A percentile compares a stretch with the other conserved stretches of the same genome.
Conservation (phyloP, 2,329 filamentous ascomycete genomes). For the Alternaria atra region DNA sequence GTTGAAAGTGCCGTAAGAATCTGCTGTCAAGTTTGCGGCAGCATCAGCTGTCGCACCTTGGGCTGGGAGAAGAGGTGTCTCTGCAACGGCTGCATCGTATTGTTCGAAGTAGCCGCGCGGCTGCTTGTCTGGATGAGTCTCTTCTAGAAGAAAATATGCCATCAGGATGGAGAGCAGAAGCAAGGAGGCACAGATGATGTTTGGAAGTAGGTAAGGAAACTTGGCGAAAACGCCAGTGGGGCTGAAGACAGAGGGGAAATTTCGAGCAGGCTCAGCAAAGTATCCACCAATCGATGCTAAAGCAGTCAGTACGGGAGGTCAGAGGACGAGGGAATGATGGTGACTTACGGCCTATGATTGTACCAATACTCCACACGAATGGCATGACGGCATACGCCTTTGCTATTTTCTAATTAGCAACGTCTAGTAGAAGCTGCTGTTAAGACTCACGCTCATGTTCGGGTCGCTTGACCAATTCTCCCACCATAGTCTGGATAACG, state of each 20-base stretch:
- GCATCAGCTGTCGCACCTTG: conserved; percentile 78
- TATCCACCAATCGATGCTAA: conserved; percentile 80
- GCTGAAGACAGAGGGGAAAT: conserved; percentile 77
- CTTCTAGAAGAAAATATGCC: conserved; percentile 82
- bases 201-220: conserved; percentile 90
- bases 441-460: conserved; percentile 80
- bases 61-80: conserved; percentile 78
- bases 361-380: conserved; percentile 85
- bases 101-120: conserved; percentile 56
- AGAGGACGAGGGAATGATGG: not conserved
- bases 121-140: conserved; percentile 88
- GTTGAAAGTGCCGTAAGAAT: conserved; percentile 80
- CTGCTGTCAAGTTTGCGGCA: conserved; percentile 76
- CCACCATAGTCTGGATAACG: conserved; percentile 90
- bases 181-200: conserved; percentile 80
- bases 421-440: conserved; percentile 4
- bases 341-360: conserved; percentile 75
- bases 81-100: conserved; percentile 58
- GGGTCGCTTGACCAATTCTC: conserved; percentile 81
- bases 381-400: conserved; percentile 88
- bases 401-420: conserved; percentile 78
- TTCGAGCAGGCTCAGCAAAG: conserved; percentile 79
- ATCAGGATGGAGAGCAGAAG: conserved; percentile 80
- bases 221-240: conserved; percentile 73
- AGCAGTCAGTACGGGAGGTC: conserved; percentile 28